These are phyloP conservation scores for Xylaria sp. DNA, from an alignment of 2,329 filamentous ascomycete genomes.

Conservation along the genomic window DNA sequence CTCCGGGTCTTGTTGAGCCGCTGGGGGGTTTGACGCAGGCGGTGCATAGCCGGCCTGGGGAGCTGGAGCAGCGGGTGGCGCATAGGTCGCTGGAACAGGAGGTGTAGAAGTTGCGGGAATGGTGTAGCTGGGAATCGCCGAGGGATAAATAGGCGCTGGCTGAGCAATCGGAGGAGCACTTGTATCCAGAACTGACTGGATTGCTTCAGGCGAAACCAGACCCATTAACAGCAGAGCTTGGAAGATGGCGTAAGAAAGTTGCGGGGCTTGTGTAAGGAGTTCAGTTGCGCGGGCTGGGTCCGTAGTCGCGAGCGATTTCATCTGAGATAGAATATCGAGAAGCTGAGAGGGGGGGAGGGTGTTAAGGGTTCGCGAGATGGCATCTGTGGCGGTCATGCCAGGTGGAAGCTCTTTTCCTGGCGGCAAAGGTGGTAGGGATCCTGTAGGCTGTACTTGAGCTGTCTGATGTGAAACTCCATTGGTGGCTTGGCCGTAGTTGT, in stretches of 20 bases:
- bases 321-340: constrained; percentile 91
- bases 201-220: constrained; percentile 85
- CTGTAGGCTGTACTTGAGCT: constrained; percentile 52
- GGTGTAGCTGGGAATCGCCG: constrained; percentile 52
- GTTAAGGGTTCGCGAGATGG: constrained; percentile 90
- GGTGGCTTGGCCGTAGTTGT: constrained; percentile 40
- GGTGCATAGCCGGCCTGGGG: constrained; percentile 56
- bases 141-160: constrained; percentile 53
- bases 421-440: constrained; percentile 81
- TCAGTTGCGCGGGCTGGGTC: constrained; percentile 88
- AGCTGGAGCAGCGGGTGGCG: constrained; percentile 54
- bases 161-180: constrained; percentile 55
- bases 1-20: constrained; percentile 68
- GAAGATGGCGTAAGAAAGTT: constrained; percentile 94
- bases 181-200: constrained; percentile 81
- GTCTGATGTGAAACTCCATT: constrained; percentile 51
- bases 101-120: constrained; percentile 60
- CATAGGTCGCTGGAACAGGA: constrained; percentile 60
- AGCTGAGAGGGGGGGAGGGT: constrained; percentile 88
- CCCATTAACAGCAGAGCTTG: constrained; percentile 93
- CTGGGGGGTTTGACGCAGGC: constrained; percentile 53
- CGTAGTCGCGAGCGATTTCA: constrained; percentile 87
- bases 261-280: constrained; percentile 87
- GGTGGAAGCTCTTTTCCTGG: constrained; percentile 85
- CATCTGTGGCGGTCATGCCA: constrained; percentile 85